A percentile compares a stretch with the other conserved stretches of the same genome.
phyloP scores from a whole-genome alignment of 2,329 filamentous ascomycete species.

The Fusarium heterosporum region DNA sequence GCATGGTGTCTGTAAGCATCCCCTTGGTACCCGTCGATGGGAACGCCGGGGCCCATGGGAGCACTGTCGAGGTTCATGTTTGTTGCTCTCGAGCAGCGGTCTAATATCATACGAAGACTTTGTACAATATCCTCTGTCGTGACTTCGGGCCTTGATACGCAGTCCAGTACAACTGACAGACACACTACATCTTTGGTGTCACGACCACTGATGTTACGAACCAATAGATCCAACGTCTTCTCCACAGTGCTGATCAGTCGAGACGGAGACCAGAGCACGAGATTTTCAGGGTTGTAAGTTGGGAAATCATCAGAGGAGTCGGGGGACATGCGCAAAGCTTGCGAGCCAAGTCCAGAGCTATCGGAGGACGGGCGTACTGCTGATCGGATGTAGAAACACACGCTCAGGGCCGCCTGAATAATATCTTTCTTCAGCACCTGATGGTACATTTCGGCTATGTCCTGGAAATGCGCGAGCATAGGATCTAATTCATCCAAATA shows the following conservation, averaged over 20 bases:
- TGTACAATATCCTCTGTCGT: constrained; percentile 57
- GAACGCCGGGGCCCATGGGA: constrained; percentile 23
- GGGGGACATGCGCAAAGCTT: constrained; percentile 52
- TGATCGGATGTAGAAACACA: constrained; percentile 66
- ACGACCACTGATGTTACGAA: constrained; percentile 60
- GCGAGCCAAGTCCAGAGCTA: constrained; percentile 46
- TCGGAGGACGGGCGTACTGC: constrained; percentile 49
- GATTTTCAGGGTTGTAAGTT: constrained; percentile 51
- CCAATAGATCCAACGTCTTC: constrained; percentile 59
- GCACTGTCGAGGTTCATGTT: constrained; percentile 57
- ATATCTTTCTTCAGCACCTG: constrained; percentile 66
- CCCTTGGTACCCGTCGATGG: constrained; percentile 38
- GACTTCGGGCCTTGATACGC: constrained; percentile 57
- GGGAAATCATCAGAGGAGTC: constrained; percentile 52
- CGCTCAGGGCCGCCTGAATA: constrained; percentile 65
- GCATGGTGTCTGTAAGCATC: constrained; percentile 48
- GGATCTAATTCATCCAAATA: constrained; percentile 67
- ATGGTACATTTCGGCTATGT: constrained; percentile 64
- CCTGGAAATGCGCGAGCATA: constrained; percentile 58
- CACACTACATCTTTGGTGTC: constrained; percentile 64
- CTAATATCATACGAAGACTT: constrained; percentile 57
- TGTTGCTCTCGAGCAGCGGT: constrained; percentile 59
- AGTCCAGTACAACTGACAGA: constrained; percentile 61
- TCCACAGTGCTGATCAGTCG: constrained; percentile 59
- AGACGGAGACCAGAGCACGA: constrained; percentile 57